A percentile compares a stretch with the other conserved stretches of the same genome.
Evolutionary conservation across 148 eudicot species (phyloP).

Genomic region (Arctostaphylos glauca): DNA sequence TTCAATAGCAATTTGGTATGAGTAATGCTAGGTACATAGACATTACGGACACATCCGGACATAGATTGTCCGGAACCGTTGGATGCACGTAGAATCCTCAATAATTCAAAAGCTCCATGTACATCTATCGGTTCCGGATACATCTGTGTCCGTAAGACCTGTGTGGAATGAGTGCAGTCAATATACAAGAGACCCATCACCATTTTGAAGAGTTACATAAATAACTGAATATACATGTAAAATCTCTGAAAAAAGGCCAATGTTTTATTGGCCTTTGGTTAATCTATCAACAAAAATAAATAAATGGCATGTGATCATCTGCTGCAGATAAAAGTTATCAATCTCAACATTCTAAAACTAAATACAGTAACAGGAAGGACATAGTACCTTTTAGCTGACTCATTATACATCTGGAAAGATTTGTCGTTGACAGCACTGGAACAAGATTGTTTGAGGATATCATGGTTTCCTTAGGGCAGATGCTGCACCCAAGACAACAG

Average conservation of each 20-base stretch:
- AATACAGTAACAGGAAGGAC: background rate
- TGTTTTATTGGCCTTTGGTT: background rate
- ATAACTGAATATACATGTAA: background rate
- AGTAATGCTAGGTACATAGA: too few species aligned
- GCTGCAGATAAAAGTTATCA: background rate
- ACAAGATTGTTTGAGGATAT: constrained; percentile 20
- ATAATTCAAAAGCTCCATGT: too few species aligned
- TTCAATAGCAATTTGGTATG: background rate
- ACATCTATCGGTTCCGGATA: too few species aligned
- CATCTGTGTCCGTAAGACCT: too few species aligned
- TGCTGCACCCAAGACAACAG: constrained; percentile 97
- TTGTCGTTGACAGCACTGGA: background rate
- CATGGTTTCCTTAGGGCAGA: constrained; percentile 95
- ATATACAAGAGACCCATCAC: background rate
- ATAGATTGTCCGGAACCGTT: too few species aligned
- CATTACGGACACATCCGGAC: too few species aligned
- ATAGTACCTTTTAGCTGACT: constrained; percentile 4
- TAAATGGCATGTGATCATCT: constrained; percentile 3
- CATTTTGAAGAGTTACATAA: background rate
- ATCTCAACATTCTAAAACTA: background rate
- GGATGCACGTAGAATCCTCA: too few species aligned
- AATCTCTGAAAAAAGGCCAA: background rate
- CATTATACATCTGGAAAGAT: constrained; percentile 6
- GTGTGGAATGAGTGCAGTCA: background rate
- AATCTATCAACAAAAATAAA: background rate